Conservation (phyloP, 2,329 filamentous ascomycete genomes). For the Fusarium praegraminearum region DNA sequence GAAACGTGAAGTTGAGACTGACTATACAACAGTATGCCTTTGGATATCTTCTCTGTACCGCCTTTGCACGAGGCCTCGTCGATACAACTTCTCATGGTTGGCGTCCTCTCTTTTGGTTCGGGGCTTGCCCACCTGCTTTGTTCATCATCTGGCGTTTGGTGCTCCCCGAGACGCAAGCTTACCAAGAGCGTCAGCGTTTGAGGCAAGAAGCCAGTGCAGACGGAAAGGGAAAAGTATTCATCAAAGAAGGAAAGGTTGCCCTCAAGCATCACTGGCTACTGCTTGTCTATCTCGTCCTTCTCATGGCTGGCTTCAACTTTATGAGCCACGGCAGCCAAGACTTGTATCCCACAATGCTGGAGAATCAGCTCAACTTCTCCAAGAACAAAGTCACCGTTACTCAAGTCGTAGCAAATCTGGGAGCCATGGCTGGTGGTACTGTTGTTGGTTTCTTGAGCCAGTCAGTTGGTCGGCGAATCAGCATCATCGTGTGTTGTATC, state of each 20-base stretch:
- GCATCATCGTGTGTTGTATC: conserved; percentile 73
- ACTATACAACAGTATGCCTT: conserved; percentile 63
- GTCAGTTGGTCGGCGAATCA: conserved; percentile 75
- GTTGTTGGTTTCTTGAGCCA: conserved; percentile 75
- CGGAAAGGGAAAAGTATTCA: conserved; percentile 66
- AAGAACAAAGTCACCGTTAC: conserved; percentile 73
- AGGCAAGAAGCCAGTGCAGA: conserved; percentile 59
- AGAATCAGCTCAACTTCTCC: conserved; percentile 66
- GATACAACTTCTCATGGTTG: conserved; percentile 83
- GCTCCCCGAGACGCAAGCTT: conserved; percentile 83
- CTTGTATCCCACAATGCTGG: conserved; percentile 70
- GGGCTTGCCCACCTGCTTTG: conserved; percentile 80
- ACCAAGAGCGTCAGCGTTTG: conserved; percentile 73
- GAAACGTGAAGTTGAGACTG: neutral
- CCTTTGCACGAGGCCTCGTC: conserved; percentile 74
- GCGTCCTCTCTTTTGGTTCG: conserved; percentile 92
- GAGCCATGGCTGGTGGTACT: conserved; percentile 76
- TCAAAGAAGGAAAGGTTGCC: conserved; percentile 82
- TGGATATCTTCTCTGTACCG: conserved; percentile 72
- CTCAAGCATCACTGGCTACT: conserved; percentile 84
- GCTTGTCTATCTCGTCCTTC: conserved; percentile 81
- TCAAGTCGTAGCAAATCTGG: conserved; percentile 78
- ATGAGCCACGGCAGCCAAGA: conserved; percentile 83
- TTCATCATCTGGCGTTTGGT: conserved; percentile 83
- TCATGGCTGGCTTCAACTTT: conserved; percentile 94